Evolutionary conservation across 208 protist species (phyloP).

Genomic region (Trypanosomatidae sp.): DNA sequence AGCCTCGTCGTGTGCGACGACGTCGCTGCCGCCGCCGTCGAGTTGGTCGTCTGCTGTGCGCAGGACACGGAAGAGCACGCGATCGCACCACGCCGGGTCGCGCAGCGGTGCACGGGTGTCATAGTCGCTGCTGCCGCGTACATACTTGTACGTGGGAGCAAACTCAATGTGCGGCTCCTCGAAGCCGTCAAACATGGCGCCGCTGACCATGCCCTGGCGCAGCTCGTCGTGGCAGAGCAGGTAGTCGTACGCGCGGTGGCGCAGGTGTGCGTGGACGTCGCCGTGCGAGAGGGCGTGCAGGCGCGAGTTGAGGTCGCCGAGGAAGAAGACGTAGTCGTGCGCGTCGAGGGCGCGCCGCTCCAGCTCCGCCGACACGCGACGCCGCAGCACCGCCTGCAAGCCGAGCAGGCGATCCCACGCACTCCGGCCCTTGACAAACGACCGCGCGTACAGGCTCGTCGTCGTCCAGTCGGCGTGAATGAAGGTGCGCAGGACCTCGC

Average conservation of each 20-base stretch:
- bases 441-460: background rate
- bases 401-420: slow-evolving; percentile 30
- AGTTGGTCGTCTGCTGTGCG: background rate
- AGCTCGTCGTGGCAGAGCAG: slow-evolving; percentile 75
- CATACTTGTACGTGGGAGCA: slow-evolving; percentile 88
- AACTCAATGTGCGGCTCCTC: slow-evolving; percentile 81
- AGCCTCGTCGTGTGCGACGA: too few relatives aligned
- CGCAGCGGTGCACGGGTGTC: slow-evolving; percentile 68
- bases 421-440: slow-evolving; percentile 7
- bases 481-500: slow-evolving; percentile 58
- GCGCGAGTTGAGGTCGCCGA: slow-evolving; percentile 91
- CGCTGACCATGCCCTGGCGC: slow-evolving; percentile 54
- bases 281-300: slow-evolving; percentile 34
- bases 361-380: slow-evolving; percentile 4
- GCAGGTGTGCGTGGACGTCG: slow-evolving; percentile 19
- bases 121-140: slow-evolving; percentile 50
- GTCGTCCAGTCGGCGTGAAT: slow-evolving; percentile 5
- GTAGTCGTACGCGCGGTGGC: slow-evolving; percentile 16
- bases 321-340: slow-evolving; percentile 89
- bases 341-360: slow-evolving; percentile 50
- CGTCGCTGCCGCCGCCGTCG: too few relatives aligned
- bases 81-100: slow-evolving; percentile 84
- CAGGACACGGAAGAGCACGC: slow-evolving; percentile 69
- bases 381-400: slow-evolving; percentile 4
- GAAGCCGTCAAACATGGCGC: slow-evolving; percentile 78